Conservation (phyloP, 2,329 filamentous ascomycete genomes). For the Reticulascus tulasneorum region DNA sequence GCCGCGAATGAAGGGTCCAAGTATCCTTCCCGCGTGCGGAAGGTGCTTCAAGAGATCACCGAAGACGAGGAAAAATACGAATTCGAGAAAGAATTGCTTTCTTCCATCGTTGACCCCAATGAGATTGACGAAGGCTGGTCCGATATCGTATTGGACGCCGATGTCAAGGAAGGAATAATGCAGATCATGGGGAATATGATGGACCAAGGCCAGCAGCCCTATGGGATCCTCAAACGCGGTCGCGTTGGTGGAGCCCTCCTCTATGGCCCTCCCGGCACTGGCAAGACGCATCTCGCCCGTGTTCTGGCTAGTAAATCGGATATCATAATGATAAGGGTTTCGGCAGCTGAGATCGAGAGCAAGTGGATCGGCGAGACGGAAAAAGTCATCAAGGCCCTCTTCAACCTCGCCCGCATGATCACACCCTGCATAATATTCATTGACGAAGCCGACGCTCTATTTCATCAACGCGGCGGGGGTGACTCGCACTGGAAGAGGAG, state of each 20-base stretch:
- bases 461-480: constrained; percentile 5
- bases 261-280: constrained; percentile 25
- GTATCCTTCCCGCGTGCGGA: not conserved
- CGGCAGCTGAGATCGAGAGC: constrained; percentile 10
- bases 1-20: not conserved
- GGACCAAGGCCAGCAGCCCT: not conserved
- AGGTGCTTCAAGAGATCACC: not conserved
- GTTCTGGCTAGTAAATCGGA: constrained; percentile 16
- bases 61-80: not conserved
- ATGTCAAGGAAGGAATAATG: not conserved
- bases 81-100: not conserved
- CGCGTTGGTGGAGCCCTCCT: constrained; percentile 19
- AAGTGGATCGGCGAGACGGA: constrained; percentile 20
- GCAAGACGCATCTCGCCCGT: constrained; percentile 21
- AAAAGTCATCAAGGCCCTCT: constrained; percentile 21
- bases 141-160: not conserved
- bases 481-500: constrained; percentile 10
- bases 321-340: constrained; percentile 18
- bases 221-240: constrained; percentile 16
- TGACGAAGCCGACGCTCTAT: constrained; percentile 21
- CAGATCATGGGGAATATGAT: not conserved
- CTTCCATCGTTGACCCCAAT: not conserved
- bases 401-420: constrained; percentile 19
- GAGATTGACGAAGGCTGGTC: not conserved
- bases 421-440: constrained; percentile 24